These are phyloP conservation scores for carrot (Daucus carota) DNA, from an alignment of 129 eudicot genomes.

Conservation along the genomic window DNA sequence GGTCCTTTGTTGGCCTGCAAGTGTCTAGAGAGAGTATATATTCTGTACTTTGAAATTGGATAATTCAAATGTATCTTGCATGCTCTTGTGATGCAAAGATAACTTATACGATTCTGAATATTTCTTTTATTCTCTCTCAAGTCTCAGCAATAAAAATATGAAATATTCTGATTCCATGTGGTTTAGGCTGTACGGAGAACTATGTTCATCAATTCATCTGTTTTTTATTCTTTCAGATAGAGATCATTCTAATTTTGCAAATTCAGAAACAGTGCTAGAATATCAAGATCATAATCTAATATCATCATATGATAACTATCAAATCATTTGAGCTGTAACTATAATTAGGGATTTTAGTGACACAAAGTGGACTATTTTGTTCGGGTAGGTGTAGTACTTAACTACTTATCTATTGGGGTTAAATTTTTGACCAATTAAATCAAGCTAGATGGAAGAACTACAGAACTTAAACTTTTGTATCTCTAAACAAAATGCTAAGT, in stretches of 20 bases:
- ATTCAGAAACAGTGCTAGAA: neutral
- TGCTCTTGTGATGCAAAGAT: neutral
- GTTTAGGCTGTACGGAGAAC: neutral
- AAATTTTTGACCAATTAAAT: neutral
- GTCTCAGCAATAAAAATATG: no score
- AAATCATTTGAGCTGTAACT: neutral
- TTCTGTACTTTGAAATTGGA: neutral
- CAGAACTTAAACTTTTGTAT: neutral
- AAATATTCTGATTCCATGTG: neutral
- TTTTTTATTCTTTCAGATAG: neutral
- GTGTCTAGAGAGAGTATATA: neutral
- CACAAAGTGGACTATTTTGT: neutral
- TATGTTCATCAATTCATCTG: neutral
- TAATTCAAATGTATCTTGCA: neutral
- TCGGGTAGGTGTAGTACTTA: neutral
- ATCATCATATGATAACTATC: neutral
- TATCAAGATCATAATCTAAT: neutral
- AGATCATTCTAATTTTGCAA: neutral
- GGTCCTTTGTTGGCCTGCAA: neutral
- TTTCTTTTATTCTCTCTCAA: neutral
- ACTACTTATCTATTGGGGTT: neutral
- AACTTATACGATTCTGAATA: neutral
- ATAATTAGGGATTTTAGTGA: neutral
- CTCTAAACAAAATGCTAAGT: neutral
- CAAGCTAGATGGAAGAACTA: neutral